Conservation (phyloP, 352 stramenopile species). For the Globisporangium orthogonon region DNA sequence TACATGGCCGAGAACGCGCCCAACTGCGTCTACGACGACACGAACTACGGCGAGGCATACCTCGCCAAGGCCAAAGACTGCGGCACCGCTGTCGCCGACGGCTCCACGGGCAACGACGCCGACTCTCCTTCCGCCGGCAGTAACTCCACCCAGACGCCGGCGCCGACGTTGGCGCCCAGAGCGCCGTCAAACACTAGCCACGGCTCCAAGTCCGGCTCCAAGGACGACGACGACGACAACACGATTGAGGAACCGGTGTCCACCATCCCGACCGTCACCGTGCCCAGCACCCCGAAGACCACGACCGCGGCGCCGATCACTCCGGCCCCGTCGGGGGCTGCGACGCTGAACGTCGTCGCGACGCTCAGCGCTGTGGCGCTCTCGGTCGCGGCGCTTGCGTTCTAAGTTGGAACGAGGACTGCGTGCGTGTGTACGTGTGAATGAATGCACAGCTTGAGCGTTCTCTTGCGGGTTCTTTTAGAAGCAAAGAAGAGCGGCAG, state of each 20-base stretch:
- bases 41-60: constrained; percentile 47
- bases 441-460: background rate
- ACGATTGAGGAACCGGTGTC: constrained; percentile 8
- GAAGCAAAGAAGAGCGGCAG: background rate
- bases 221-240: constrained; percentile 3
- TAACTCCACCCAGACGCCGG: constrained; percentile 12
- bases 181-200: constrained; percentile 1
- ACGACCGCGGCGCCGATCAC: constrained; percentile 3
- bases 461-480: constrained; percentile 1
- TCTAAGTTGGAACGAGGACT: constrained; percentile 4
- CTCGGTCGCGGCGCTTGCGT: constrained; percentile 8
- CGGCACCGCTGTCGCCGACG: constrained; percentile 10
- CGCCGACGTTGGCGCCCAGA: background rate
- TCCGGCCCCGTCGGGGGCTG: constrained; percentile 2
- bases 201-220: background rate
- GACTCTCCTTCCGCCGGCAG: constrained; percentile 1
- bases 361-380: constrained; percentile 12
- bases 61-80: constrained; percentile 43
- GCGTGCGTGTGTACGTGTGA: background rate
- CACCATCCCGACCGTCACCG: constrained; percentile 9
- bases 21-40: constrained; percentile 59
- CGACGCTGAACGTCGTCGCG: constrained; percentile 6
- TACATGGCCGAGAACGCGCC: constrained; percentile 49
- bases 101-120: constrained; percentile 1
- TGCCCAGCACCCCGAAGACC: constrained; percentile 1